Evolutionary conservation across 2,329 filamentous ascomycete genomes (phyloP), one percentile per base, ranked within the genome.

Genomic region (Tolypocladium pustulatum): DNA sequence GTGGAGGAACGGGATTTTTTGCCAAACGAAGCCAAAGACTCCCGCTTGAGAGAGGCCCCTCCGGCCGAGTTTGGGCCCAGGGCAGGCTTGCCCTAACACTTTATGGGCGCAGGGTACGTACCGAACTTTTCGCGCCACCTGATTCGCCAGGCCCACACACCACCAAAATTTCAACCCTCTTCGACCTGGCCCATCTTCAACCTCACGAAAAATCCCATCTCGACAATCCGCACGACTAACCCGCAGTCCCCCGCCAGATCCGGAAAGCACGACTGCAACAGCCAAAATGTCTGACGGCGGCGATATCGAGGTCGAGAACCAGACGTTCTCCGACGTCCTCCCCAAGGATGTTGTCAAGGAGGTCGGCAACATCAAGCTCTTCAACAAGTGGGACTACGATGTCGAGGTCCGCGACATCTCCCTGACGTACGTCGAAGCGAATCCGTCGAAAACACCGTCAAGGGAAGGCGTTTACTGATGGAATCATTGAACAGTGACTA

Each of bases 321-420:
- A 85, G 74, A 80, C 82, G 75, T 83, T 84, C 79, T 89, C 86
- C 81, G 80, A 85, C 75, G 85, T 91, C 76, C 89, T 97, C 69
- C 91, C 93, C 80, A 96, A 95, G 87, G 91, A 96, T 69, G 88
- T 96, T 75, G 82, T 86, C 73, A 83, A 86, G 72, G 90, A 96
- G 82, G 87, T 94, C 80, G 92, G 91, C 79, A 88, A 84, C 81
- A 84, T 94, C 78, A 96, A 96, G 88, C 86, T 96, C 72, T 96
- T 96, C 87, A 95, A 94, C 88, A 96, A 95, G 82, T 96, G 92
- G 81, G 80, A 81, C 81, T 99, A 97, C 82, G 94, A 97, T 87
- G 93, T 99, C 75, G 94, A 99, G 86, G 94, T 99, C 81, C 88
- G 93, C 79, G 94, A 99, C 78, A 97, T 99, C 82, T 99, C 94